Evolutionary conservation across 371 early-diverging fungal species (phyloP), one percentile per base, ranked within the genome.

Genomic region (Mucor lusitanicus): DNA sequence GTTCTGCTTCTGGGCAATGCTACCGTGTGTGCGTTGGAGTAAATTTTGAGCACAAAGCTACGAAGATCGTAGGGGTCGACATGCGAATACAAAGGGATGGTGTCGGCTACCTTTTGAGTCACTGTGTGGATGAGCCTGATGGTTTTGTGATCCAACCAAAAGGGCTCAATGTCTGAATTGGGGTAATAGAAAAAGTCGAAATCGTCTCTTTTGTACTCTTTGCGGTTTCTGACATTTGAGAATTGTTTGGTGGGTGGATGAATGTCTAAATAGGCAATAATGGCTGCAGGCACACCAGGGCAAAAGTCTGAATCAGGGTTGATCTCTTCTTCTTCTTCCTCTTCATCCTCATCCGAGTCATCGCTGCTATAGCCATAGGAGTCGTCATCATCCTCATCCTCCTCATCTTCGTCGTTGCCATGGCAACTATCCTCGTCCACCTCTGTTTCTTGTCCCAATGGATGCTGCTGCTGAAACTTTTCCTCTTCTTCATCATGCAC

Each of bases 241-340:
- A 27, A 66, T 19, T 28, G 27, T 6, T 61, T 37, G 0, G 66
- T 67, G 19, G 77, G 75, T 8, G 73, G 79, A 28, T 67, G 32
- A 6, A 81, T 59, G 0, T 58, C 33, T 2, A 81, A 59, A 61
- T 79, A 83, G 9, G 81, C 83, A 6, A 83, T 56, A 69, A 80
- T 77, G 50, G 83, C 80, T n/a, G 81, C 83, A 9, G 83, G 83
- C 3, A 83, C 70, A 44, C 83, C 83, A 2, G 83, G 83, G 39
- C 72, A 70, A 53, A 80, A 81, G 4, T 75, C 67, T 1, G 80
- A 74, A 17, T 69, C 58, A 25, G 39, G 7, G 6, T 54, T 44
- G 6, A 35, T 55, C 40, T 59, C 58, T 7, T 68, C 69, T 17
- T 71, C 61, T 5, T 70, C 71, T 3, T 66, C 60, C 12, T 69